phyloP scores from a whole-genome alignment of 2,329 filamentous ascomycete species.

The Exophiala phaeomuriformis region DNA sequence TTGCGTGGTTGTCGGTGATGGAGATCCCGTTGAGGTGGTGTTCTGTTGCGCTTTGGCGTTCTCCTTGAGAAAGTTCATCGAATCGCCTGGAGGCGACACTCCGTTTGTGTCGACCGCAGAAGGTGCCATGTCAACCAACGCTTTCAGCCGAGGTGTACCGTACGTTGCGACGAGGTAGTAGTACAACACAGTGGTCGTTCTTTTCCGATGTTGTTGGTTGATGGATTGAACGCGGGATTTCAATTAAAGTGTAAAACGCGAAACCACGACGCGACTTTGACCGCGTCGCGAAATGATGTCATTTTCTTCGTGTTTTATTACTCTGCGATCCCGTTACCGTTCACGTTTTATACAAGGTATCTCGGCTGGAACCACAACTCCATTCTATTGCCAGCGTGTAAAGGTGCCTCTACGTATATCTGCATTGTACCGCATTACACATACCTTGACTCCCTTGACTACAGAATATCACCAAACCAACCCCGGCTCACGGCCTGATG shows the following conservation, averaged over 20 bases:
- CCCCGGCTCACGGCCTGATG: too few species aligned
- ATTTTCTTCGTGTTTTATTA: neutral
- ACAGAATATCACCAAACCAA: too few species aligned
- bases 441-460: too few species aligned
- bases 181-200: neutral
- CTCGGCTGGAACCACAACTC: too few species aligned
- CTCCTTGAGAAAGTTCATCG: conserved; percentile 22
- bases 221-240: too few species aligned
- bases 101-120: conserved; percentile 14
- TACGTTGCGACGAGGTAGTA: neutral
- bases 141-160: neutral
- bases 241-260: neutral
- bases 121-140: conserved; percentile 16
- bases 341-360: too few species aligned
- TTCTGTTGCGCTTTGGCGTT: conserved; percentile 18
- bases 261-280: neutral
- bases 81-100: conserved; percentile 11
- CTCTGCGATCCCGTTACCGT: neutral
- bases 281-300: neutral
- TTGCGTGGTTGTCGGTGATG: neutral
- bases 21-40: neutral
- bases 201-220: too few species aligned
- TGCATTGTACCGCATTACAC: too few species aligned
- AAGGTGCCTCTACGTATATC: too few species aligned
- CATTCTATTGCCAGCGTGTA: too few species aligned